Conservation (phyloP, 441 rosid species). For the Dalechampia spathulata region DNA sequence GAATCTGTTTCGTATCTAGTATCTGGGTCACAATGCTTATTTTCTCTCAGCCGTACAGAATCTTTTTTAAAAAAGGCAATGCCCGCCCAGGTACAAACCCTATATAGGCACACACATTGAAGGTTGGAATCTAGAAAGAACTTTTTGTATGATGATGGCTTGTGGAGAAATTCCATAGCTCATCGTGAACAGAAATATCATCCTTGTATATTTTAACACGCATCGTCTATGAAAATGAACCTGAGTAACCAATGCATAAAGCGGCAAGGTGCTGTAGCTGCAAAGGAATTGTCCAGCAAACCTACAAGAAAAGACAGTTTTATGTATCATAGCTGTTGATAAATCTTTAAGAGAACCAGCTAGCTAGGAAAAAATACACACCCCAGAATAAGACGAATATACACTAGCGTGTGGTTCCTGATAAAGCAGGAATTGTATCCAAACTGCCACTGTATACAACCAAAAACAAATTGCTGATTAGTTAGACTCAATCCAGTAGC, state of each 20-base stretch:
- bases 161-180: neutral
- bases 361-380: constrained; percentile 23
- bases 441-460: constrained; percentile 50
- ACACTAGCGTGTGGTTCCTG: constrained; percentile 62
- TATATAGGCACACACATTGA: too few relatives aligned
- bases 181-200: neutral
- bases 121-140: too few relatives aligned
- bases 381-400: constrained; percentile 72
- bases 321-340: constrained; percentile 30
- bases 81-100: too few relatives aligned
- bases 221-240: constrained; percentile 20
- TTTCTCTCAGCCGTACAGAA: too few relatives aligned
- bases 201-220: too few relatives aligned
- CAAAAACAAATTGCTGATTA: constrained; percentile 2
- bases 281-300: constrained; percentile 89
- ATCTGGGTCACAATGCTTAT: too few relatives aligned
- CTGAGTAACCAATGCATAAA: constrained; percentile 84
- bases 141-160: too few relatives aligned
- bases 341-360: constrained; percentile 30
- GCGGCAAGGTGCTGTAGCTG: constrained; percentile 92
- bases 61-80: too few relatives aligned
- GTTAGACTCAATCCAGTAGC: constrained; percentile 6
- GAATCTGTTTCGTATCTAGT: too few relatives aligned
- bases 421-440: constrained; percentile 79
- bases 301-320: constrained; percentile 33